These are phyloP conservation scores for Trypanosoma melophagium DNA, from an alignment of 208 protist genomes.

Conservation along the genomic window DNA sequence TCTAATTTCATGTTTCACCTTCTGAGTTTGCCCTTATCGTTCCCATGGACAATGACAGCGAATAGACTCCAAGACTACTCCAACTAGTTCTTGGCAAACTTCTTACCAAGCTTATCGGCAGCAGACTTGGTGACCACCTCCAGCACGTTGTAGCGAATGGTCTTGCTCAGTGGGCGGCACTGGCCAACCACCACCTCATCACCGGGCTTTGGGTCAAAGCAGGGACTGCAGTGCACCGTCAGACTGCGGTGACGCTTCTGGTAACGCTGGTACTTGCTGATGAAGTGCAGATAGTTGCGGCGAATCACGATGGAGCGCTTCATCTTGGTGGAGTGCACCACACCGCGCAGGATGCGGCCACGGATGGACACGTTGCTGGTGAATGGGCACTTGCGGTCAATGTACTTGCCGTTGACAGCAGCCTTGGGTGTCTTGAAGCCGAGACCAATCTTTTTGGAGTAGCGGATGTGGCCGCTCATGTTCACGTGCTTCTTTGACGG, in stretches of 20 bases:
- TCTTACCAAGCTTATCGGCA: constrained; percentile 83
- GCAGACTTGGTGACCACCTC: constrained; percentile 89
- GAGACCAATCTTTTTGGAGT: constrained; percentile 97
- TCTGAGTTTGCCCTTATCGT: no score
- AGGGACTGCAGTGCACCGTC: constrained; percentile 98
- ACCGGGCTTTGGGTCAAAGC: constrained; percentile 98
- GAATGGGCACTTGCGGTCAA: constrained; percentile 99
- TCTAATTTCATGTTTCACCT: no score
- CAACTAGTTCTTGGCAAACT: constrained; percentile 65
- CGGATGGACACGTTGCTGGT: constrained; percentile 99
- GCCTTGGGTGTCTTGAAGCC: constrained; percentile 99
- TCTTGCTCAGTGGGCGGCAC: constrained; percentile 99
- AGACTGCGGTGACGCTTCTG: constrained; percentile 99
- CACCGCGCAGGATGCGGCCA: constrained; percentile 98
- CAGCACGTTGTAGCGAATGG: constrained; percentile 99
- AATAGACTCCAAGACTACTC: no score
- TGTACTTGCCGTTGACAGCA: constrained; percentile 98
- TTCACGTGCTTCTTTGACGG: constrained; percentile 51
- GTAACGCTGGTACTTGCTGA: constrained; percentile 99
- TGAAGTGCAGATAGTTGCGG: constrained; percentile 99
- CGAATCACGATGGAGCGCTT: constrained; percentile 98
- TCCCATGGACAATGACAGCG: no score
- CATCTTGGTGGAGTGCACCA: constrained; percentile 99
- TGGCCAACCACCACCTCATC: constrained; percentile 99
- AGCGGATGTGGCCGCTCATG: constrained; percentile 90